These are phyloP conservation scores for Polychaeton citri DNA, from an alignment of 2,329 filamentous ascomycete genomes.

Conservation along the genomic window DNA sequence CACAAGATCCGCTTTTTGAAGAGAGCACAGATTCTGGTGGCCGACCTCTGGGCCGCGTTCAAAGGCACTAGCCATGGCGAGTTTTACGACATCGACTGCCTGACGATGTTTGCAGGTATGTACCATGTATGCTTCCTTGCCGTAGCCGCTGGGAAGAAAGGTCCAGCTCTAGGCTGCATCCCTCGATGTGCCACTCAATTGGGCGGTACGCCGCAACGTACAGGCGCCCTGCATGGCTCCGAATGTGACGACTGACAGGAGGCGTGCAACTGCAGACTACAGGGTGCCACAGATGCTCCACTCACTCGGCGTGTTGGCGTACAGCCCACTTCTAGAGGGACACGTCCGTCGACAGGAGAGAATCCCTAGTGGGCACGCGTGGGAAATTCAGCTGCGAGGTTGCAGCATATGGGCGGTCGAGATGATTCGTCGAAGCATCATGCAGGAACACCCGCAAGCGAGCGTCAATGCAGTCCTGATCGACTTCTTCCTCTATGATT, in stretches of 20 bases:
- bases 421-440: constrained; percentile 71
- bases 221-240: too few relatives aligned
- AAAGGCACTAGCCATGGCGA: constrained; percentile 64
- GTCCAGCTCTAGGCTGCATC: too few relatives aligned
- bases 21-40: constrained; percentile 88
- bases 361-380: constrained; percentile 58
- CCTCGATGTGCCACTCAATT: too few relatives aligned
- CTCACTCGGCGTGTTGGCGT: constrained; percentile 66
- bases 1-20: constrained; percentile 75
- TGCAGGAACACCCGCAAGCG: constrained; percentile 19
- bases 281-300: constrained; percentile 88
- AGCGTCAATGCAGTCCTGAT: constrained; percentile 78
- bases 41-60: constrained; percentile 94
- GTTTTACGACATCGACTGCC: constrained; percentile 83
- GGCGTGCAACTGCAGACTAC: constrained; percentile 50
- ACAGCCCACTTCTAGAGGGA: constrained; percentile 62
- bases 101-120: constrained; percentile 84
- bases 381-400: constrained; percentile 80
- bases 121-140: constrained; percentile 2
- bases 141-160: too few relatives aligned
- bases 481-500: constrained; percentile 94
- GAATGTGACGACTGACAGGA: neutral
- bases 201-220: too few relatives aligned
- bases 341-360: constrained; percentile 51
- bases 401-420: constrained; percentile 97